Base-by-base conservation (phyloP, 73 alveolate species). In the Blepharisma japonicum region DNA sequence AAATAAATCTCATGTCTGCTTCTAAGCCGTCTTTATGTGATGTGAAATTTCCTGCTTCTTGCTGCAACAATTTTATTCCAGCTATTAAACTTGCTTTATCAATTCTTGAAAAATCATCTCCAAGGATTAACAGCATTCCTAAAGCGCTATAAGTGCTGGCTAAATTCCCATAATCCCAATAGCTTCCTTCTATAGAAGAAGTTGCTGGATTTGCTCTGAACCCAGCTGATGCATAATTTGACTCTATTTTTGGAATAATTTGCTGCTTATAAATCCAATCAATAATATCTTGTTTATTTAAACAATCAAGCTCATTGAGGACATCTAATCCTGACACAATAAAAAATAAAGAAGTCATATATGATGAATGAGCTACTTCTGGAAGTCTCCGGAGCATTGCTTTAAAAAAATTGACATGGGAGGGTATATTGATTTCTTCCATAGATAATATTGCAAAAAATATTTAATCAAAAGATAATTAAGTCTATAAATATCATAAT, bases 101-200 rank as follows among this genome's bases (percentile, higher is more conserved):
- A 11, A 79, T 72, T 79, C 86, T 61, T 47, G 55, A 25, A 6
- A 68, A 68, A 46, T 79, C 81, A 45, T 79, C 86, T 27, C 81
- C 86, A 6, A 48, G 54, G 45, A 47, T 11, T 11, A 32, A 45
- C 8, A 79, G 67, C 20, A 68, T 68, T 42, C 86, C 66, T 11
- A 79, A 9, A n/a, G 76, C 71, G 11, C 81, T 45, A 38, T 79
- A 79, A 18, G 86, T 79, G 56, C 77, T 79, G 27, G 86, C 86
- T 7, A 79, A 14, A 2, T 38, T 71, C 23, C 81, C 71, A 45
- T 67, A 67, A 46, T 79, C 86, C 77, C 77, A 67, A 14, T 39
- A 21, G 18, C 21, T 55, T 38, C 21, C 67, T 8, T 50, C 68
- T 66, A 42, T 14, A 9, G 32, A 6, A 45, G 38, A 14, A 23